Conservation (phyloP, 148 eudicot genomes). For the Tetragonia tetragonoides region DNA sequence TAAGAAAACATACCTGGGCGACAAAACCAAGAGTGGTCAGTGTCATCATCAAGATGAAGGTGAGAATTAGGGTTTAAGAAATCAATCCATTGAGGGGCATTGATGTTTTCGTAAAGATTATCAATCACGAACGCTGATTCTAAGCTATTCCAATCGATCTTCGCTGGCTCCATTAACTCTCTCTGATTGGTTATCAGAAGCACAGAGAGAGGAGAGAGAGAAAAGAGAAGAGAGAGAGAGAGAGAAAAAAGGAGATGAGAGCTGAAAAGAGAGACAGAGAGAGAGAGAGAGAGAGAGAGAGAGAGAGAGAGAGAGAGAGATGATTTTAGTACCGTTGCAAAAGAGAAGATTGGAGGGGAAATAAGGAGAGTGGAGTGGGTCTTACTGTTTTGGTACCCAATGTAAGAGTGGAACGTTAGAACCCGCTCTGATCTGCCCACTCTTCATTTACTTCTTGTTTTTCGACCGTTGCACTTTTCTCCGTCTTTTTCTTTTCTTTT, state of each 20-base stretch:
- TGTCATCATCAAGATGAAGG: conserved; percentile 28
- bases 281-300: not conserved
- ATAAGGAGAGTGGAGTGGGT: too few relatives aligned
- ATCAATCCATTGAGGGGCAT: conserved; percentile 86
- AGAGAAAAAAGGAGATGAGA: not conserved
- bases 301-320: too few relatives aligned
- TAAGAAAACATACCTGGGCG: conserved; percentile 40
- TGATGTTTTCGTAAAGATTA: conserved; percentile 61
- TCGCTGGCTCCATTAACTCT: conserved; percentile 57
- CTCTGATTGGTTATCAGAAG: not conserved
- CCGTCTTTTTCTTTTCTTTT: too few relatives aligned
- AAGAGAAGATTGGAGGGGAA: too few relatives aligned
- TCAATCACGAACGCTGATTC: conserved; percentile 58
- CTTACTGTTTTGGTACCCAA: too few relatives aligned
- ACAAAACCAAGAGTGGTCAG: conserved; percentile 81
- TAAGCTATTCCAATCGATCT: conserved; percentile 67
- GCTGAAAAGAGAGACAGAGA: not conserved
- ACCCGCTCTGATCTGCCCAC: not conserved
- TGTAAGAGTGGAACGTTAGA: conserved; percentile 1
- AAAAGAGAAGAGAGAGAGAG: not conserved
- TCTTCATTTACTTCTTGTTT: conserved; percentile 7
- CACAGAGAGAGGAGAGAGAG: conserved; percentile 2
- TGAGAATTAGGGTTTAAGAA: conserved; percentile 36
- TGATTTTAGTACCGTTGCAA: not conserved
- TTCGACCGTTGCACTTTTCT: conserved; percentile 19